Evolutionary conservation across 805 yeast genomes (phyloP).

Genomic region (Sporopachydermia quercuum): DNA sequence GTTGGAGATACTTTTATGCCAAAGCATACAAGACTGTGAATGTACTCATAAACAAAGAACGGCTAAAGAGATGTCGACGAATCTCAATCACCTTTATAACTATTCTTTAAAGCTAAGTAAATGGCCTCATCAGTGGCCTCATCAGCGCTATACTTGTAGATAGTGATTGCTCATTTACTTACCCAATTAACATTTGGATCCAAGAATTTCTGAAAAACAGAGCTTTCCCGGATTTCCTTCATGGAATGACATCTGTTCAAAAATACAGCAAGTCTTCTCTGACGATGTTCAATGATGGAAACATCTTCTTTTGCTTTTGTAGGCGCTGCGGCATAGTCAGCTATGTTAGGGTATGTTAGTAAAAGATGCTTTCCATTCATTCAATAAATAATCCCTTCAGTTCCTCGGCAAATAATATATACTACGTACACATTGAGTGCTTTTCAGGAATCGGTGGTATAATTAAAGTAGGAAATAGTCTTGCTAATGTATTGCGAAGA

Average conservation of each 20-base stretch:
- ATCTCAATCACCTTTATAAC: too few species aligned
- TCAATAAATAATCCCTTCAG: neutral
- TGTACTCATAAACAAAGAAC: too few species aligned
- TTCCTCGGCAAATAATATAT: neutral
- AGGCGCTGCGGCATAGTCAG: conserved; percentile 29
- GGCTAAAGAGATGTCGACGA: too few species aligned
- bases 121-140: too few species aligned
- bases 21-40: too few species aligned
- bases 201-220: conserved; percentile 59
- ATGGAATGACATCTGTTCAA: conserved; percentile 59
- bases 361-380: neutral
- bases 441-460: conserved; percentile 93
- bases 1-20: too few species aligned
- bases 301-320: conserved; percentile 29
- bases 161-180: too few species aligned
- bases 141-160: too few species aligned
- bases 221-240: conserved; percentile 37
- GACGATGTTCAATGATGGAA: conserved; percentile 45
- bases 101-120: too few species aligned
- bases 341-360: conserved; percentile 4
- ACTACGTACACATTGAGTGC: conserved; percentile 34
- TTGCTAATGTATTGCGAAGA: conserved; percentile 52
- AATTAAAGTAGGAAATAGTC: conserved; percentile 64
- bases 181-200: conserved; percentile 76
- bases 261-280: conserved; percentile 61